These are phyloP conservation scores for Camellia japonica DNA, from an alignment of 148 eudicot genomes.

Conservation along the genomic window DNA sequence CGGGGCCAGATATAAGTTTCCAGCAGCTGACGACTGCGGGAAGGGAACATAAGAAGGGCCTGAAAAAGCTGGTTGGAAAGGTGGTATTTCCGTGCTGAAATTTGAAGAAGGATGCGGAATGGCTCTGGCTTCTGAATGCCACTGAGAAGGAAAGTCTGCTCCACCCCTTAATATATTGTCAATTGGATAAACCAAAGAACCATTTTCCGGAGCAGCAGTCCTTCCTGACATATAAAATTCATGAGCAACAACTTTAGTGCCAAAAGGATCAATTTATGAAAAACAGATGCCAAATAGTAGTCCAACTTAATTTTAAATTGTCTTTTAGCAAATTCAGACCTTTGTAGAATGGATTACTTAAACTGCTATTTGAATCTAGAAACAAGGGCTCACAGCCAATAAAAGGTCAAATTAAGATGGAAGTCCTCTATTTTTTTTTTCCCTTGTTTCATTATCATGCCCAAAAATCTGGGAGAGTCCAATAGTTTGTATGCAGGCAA, in stretches of 20 bases:
- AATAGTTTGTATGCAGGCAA: not conserved
- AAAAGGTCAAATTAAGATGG: not conserved
- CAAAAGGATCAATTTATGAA: not conserved
- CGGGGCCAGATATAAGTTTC: conserved; percentile 16
- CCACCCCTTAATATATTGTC: conserved; percentile 19
- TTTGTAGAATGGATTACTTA: not conserved
- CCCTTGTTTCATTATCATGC: not conserved
- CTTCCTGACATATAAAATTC: conserved; percentile 21
- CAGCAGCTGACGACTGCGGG: conserved; percentile 14
- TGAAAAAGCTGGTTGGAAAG: conserved; percentile 18
- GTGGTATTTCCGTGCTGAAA: conserved; percentile 24
- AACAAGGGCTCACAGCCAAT: not conserved
- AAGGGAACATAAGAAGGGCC: conserved; percentile 21
- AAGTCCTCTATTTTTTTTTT: not conserved
- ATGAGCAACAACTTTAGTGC: not conserved
- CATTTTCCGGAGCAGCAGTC: conserved; percentile 24
- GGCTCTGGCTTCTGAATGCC: conserved; percentile 21
- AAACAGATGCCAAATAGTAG: conserved; percentile 1
- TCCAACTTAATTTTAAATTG: conserved; percentile 4
- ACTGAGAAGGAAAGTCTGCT: conserved; percentile 13
- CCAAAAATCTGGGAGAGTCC: not conserved
- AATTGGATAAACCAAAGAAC: conserved; percentile 17
- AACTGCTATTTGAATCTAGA: not conserved
- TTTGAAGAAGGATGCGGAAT: conserved; percentile 20
- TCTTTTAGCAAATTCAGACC: not conserved